Percentiles rank a stretch among this genome's conserved stretches.
Conservation (phyloP, 1,139 yeast species). For the Kodamaea ohmeri region DNA sequence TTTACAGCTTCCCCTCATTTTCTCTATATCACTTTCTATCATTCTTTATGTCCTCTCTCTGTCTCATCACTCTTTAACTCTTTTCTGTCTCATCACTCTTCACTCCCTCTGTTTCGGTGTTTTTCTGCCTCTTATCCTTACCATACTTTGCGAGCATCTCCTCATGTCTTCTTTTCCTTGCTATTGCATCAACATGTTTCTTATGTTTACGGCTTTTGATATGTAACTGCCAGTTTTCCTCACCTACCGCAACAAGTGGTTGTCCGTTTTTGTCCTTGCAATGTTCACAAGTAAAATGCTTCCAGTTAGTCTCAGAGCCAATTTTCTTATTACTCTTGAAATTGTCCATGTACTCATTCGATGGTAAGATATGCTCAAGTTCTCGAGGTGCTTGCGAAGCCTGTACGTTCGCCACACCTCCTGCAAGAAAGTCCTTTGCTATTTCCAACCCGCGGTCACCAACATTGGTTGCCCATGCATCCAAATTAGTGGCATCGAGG, state of each 20-base stretch:
- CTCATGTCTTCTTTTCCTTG: slow-evolving; percentile 21
- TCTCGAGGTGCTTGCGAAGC: slow-evolving; percentile 43
- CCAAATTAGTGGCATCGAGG: slow-evolving; percentile 73
- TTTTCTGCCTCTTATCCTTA: slow-evolving; percentile 3
- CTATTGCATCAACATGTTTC: slow-evolving; percentile 20
- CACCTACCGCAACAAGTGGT: slow-evolving; percentile 68
- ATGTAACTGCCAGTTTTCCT: slow-evolving; percentile 68
- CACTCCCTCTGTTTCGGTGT: neutral
- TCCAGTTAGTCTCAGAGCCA: slow-evolving; percentile 54
- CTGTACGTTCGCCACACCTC: slow-evolving; percentile 27
- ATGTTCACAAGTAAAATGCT: slow-evolving; percentile 61
- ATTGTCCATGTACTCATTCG: slow-evolving; percentile 17
- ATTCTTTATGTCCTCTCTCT: neutral
- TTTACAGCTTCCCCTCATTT: neutral
- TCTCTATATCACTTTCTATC: neutral
- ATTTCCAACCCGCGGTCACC: slow-evolving; percentile 52
- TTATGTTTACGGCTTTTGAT: slow-evolving; percentile 62
- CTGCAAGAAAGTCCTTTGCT: slow-evolving; percentile 33
- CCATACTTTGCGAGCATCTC: slow-evolving; percentile 15
- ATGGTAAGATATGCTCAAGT: slow-evolving; percentile 34
- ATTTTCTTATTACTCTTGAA: slow-evolving; percentile 37
- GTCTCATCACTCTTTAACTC: neutral
- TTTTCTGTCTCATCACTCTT: neutral
- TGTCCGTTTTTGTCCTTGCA: slow-evolving; percentile 61
- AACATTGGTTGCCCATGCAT: slow-evolving; percentile 58